Percentiles rank a stretch among this genome's conserved stretches.
Conservation (phyloP, 2,329 filamentous ascomycete genomes). For the Pseudocercospora fijiensis region DNA sequence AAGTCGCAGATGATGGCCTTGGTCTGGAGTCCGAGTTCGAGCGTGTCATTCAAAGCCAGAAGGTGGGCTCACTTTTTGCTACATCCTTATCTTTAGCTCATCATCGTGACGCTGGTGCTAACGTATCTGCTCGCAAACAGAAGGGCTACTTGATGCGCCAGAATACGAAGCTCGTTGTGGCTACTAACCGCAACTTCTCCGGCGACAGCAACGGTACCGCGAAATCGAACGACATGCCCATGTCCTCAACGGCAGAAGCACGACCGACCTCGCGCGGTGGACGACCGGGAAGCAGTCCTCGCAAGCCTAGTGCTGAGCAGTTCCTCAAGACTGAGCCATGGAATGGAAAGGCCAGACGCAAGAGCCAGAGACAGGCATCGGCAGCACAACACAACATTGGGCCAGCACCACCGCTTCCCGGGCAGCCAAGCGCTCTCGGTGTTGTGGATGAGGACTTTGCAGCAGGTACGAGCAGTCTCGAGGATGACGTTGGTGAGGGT, state of each 20-base stretch:
- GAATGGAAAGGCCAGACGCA: slow-evolving; percentile 75
- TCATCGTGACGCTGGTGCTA: slow-evolving; percentile 40
- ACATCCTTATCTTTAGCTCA: slow-evolving; percentile 20
- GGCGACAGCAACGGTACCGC: slow-evolving; percentile 32
- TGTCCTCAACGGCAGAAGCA: slow-evolving; percentile 51
- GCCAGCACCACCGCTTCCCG: slow-evolving; percentile 77
- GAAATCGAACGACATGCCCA: slow-evolving; percentile 51
- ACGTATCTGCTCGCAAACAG: slow-evolving; percentile 61
- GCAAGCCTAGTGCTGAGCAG: slow-evolving; percentile 74
- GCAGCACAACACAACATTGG: slow-evolving; percentile 52
- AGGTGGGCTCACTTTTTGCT: slow-evolving; percentile 63
- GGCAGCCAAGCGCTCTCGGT: slow-evolving; percentile 70
- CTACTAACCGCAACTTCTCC: slow-evolving; percentile 65
- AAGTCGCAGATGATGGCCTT: slow-evolving; percentile 75
- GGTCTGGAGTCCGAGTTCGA: slow-evolving; percentile 92
- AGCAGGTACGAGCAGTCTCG: slow-evolving; percentile 47
- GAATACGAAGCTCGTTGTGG: slow-evolving; percentile 94
- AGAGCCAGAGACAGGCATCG: slow-evolving; percentile 60
- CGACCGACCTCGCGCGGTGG: slow-evolving; percentile 45
- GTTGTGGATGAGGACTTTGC: slow-evolving; percentile 69
- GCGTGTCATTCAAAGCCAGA: slow-evolving; percentile 91
- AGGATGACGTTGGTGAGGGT: slow-evolving; percentile 64
- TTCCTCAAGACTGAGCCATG: slow-evolving; percentile 97
- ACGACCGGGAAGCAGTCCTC: slow-evolving; percentile 63
- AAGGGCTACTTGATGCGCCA: slow-evolving; percentile 98